A percentile compares a stretch with the other conserved stretches of the same genome.
Evolutionary conservation across 2,329 filamentous ascomycete genomes (phyloP).

Genomic region (Didymella pinodella): DNA sequence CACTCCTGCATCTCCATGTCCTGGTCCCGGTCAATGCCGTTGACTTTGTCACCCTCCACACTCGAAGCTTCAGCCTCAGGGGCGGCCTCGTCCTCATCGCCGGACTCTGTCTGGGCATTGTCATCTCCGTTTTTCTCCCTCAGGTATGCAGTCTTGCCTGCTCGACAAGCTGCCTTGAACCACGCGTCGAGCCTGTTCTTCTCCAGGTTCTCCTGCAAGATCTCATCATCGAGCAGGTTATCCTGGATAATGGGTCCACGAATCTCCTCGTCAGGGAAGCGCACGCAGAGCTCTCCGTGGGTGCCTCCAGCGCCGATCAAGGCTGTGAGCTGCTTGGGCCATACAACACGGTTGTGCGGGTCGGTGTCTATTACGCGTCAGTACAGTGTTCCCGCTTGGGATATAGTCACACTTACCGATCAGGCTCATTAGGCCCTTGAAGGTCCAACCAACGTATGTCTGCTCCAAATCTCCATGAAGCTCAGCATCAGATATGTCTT

Average conservation of each 20-base stretch:
- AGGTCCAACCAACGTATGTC: conserved; percentile 74
- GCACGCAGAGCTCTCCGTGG: conserved; percentile 65
- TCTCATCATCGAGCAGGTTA: conserved; percentile 74
- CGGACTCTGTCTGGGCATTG: conserved; percentile 16
- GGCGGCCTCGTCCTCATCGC: conserved; percentile 14
- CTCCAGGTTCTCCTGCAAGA: conserved; percentile 70
- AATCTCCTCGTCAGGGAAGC: conserved; percentile 63
- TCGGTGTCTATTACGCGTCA: conserved; percentile 23
- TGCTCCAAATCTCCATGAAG: conserved; percentile 65
- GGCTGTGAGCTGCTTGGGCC: conserved; percentile 33
- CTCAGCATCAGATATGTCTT: conserved; percentile 74
- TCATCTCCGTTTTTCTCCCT: conserved; percentile 28
- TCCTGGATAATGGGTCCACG: conserved; percentile 73
- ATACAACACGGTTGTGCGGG: conserved; percentile 24
- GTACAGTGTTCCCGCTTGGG: not conserved
- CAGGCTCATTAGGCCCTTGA: conserved; percentile 68
- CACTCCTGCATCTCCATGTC: conserved; percentile 47
- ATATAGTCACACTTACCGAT: conserved; percentile 61
- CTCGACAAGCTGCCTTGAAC: conserved; percentile 58
- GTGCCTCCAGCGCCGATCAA: conserved; percentile 59
- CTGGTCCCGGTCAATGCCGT: conserved; percentile 30
- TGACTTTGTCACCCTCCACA: conserved; percentile 37
- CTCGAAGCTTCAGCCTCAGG: conserved; percentile 20
- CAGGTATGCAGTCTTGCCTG: conserved; percentile 47
- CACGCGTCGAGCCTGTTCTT: conserved; percentile 75